Conservation (phyloP, 768 basidiomycete genomes). For the Kwoniella mangroviensis region DNA sequence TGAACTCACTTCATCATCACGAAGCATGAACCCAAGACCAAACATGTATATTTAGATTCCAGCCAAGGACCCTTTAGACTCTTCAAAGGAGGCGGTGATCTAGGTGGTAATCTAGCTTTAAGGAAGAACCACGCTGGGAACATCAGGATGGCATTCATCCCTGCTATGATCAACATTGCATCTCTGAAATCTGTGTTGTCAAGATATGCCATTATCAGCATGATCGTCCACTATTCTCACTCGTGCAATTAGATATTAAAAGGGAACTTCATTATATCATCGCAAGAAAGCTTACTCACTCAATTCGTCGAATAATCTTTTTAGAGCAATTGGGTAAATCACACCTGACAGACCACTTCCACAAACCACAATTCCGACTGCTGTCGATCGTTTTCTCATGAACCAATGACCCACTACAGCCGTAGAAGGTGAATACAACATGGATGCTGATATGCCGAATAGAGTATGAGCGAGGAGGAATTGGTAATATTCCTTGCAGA, state of each 20-base stretch:
- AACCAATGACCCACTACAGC: slow-evolving; percentile 56
- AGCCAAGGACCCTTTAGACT: slow-evolving; percentile 42
- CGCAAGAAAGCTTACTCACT: slow-evolving; percentile 27
- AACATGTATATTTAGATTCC: slow-evolving; percentile 43
- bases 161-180: slow-evolving; percentile 49
- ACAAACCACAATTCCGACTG: slow-evolving; percentile 51
- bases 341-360: slow-evolving; percentile 53
- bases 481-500: slow-evolving; percentile 55
- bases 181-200: slow-evolving; percentile 41
- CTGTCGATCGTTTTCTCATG: slow-evolving; percentile 44
- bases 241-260: no score
- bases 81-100: slow-evolving; percentile 41
- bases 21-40: slow-evolving; percentile 45
- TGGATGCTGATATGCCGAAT: slow-evolving; percentile 47
- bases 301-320: slow-evolving; percentile 39
- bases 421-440: slow-evolving; percentile 49
- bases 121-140: slow-evolving; percentile 53
- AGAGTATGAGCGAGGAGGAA: slow-evolving; percentile 52
- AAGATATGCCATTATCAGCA: neutral
- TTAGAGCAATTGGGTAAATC: slow-evolving; percentile 52
- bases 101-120: slow-evolving; percentile 47
- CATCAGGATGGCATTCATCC: slow-evolving; percentile 50
- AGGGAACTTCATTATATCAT: no score
- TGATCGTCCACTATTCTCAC: no score
- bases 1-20: slow-evolving; percentile 49